Evolutionary conservation across 2,329 filamentous ascomycete species (phyloP), one percentile per base, ranked within the genome.

Genomic region (Pseudogymnoascus sp.): DNA sequence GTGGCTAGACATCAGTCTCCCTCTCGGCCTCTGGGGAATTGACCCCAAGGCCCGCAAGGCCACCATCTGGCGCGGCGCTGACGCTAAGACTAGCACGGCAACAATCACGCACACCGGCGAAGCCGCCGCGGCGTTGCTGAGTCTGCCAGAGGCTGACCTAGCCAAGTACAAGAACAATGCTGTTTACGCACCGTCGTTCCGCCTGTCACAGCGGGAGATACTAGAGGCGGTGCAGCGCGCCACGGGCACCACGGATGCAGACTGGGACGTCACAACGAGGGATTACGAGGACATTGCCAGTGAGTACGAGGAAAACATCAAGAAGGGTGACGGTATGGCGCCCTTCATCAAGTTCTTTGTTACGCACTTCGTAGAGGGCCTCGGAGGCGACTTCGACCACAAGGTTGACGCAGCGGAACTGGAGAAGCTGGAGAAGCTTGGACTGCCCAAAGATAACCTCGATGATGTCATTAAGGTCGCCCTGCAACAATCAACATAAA

Each of bases 1-100:
- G 66, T 84, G 81, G 81, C 82, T 82, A 68, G 79, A 84, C 59
- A 81, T 76, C 66, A 80, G 78, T 56, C 69, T 83, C 6, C 76
- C 71, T 1, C 70, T 71, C 1, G 53, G 67, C 34, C 71, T 73
- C 36, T 81, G 75, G 65, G 82, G 82, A 0, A 81, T 84, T 71
- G 79, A 83, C 63, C 72, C 84, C 53, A 67, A 73, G 12, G 75
- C 77, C 50, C 73, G 73, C 0, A 72, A 72, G 10, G 70, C 78
- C 14, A 79, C 76, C 0, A 69, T 82, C 18, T 83, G 78, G 64
- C 83, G 84, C 64, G 82, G 83, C 18, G 81, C 81, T 1, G 14
- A 38, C 14, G 77, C 73, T 7, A 74, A 70, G 40, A 75, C 79
- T 62, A 78, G 75, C 18, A 76, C 73, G 0, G 77, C 75, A 5